Base-by-base conservation (phyloP, 1,139 yeast genomes). In the Geotrichum bryndzae region DNA sequence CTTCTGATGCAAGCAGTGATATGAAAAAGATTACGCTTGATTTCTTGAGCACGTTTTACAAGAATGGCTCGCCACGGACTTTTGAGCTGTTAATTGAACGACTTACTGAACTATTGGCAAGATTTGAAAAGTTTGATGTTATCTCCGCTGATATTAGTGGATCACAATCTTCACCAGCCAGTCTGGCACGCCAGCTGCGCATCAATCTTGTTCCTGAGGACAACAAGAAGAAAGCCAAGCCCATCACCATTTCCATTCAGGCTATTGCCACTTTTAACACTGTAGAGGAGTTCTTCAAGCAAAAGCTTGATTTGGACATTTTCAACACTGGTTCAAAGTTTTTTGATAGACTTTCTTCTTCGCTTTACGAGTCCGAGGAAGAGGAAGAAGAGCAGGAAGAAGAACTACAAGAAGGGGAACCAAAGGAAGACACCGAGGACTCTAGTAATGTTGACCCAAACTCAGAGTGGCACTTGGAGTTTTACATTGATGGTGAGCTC, bases 251-350 rank as follows among this genome's bases (percentile, higher is more conserved):
- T 23, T 82, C 92, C 22, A 88, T 89, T n/a, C 97, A 91, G 72
- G 96, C 96, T 0, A 86, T 91, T 68, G 96, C 97, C 0, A 88
- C 97, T 0, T 87, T 90, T 70, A 83, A 82, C 63, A 84, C 92
- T 1, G 80, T 92, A 51, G 86, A 84, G 59, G 82, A 84, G 1
- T 90, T 89, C 69, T 66, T 69, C 66, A 66, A 66, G 41, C 64
- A 69, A 51, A 70, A 69, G 57, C 61, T 60, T 22, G 33, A 51
- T 27, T 22, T 56, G 15, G 62, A 60, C 15, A 35, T 50, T 8
- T 48, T 60, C n/a, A 54, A 56, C 23, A 10, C 51, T 35, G 56
- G 52, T n/a, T 52, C 66, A 13, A 50, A 59, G 3, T 13, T 63
- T 13, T 53, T 64, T 33, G 58, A 58, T 22, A 53, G 53, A 29